A percentile compares a stretch with the other conserved stretches of the same genome.
Conservation (phyloP, 306 rosid genomes). For the Datisca glomerata region DNA sequence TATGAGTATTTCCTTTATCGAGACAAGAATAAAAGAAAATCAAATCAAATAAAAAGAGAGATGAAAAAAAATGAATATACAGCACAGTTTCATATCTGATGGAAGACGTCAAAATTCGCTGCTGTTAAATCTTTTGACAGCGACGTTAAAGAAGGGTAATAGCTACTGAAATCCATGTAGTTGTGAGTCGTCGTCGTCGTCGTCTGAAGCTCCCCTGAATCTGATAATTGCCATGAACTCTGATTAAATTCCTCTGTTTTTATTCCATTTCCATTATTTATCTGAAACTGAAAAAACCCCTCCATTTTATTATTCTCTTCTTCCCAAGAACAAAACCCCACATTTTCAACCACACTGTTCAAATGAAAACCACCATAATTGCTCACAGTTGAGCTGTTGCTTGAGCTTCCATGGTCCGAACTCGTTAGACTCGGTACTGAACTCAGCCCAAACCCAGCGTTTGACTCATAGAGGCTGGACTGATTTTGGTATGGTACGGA, state of each 20-base stretch:
- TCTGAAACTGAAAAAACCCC: too few relatives aligned
- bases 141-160: conserved; percentile 58
- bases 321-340: conserved; percentile 41
- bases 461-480: conserved; percentile 9
- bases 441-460: conserved; percentile 33
- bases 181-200: too few relatives aligned
- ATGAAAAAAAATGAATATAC: too few relatives aligned
- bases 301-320: conserved; percentile 43
- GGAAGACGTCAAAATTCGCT: conserved; percentile 67
- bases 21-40: conserved; percentile 5
- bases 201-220: conserved; percentile 13
- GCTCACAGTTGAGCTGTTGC: conserved; percentile 68
- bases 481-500: conserved; percentile 14
- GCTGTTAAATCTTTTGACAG: conserved; percentile 66
- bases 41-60: neutral
- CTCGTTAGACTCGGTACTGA: conserved; percentile 63
- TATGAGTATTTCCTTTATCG: too few relatives aligned
- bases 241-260: conserved; percentile 64
- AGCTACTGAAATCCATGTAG: conserved; percentile 58
- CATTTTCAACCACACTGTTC: conserved; percentile 32
- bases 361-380: conserved; percentile 35
- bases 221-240: conserved; percentile 51
- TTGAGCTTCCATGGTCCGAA: conserved; percentile 52
- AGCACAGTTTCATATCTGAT: conserved; percentile 43
- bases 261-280: conserved; percentile 33